phyloP scores from a whole-genome alignment of 306 rosid genomes.

The Cotoneaster glaucophyllus region DNA sequence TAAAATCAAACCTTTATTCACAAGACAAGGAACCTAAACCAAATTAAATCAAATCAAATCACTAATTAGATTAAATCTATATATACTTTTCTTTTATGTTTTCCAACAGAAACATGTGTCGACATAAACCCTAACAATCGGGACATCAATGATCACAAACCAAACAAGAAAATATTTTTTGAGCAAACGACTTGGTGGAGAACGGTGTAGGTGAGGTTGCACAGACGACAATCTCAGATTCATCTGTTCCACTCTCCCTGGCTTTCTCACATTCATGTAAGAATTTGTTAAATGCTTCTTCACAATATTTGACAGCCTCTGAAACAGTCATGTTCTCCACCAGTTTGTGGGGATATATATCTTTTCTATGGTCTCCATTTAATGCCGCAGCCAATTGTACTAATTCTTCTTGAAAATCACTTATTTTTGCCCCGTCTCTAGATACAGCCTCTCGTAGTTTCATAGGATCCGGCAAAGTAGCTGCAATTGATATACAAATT shows the following conservation, averaged over 20 bases:
- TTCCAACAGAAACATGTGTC: too few relatives aligned
- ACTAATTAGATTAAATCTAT: too few relatives aligned
- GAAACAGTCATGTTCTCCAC: slow-evolving; percentile 40
- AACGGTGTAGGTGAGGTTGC: neutral
- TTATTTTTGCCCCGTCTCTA: slow-evolving; percentile 28
- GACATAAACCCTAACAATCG: too few relatives aligned
- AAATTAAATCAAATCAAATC: too few relatives aligned
- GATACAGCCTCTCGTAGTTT: slow-evolving; percentile 40
- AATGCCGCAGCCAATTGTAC: slow-evolving; percentile 60
- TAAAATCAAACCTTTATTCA: too few relatives aligned
- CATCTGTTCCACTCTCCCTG: slow-evolving; percentile 41
- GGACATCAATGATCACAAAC: slow-evolving; percentile 31
- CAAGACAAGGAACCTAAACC: too few relatives aligned
- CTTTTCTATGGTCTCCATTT: slow-evolving; percentile 49
- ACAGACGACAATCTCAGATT: slow-evolving; percentile 37
- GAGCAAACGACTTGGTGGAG: slow-evolving; percentile 23
- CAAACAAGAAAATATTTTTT: slow-evolving; percentile 43
- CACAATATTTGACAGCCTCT: slow-evolving; percentile 43
- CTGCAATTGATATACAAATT: slow-evolving; percentile 22
- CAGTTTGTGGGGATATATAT: slow-evolving; percentile 40
- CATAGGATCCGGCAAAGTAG: slow-evolving; percentile 31
- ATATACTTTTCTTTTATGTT: too few relatives aligned
- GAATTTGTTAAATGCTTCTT: slow-evolving; percentile 40
- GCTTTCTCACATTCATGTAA: slow-evolving; percentile 51
- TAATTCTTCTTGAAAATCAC: slow-evolving; percentile 56